phyloP scores from a whole-genome alignment of 2,329 filamentous ascomycete genomes.

The Aspergillus sp. region DNA sequence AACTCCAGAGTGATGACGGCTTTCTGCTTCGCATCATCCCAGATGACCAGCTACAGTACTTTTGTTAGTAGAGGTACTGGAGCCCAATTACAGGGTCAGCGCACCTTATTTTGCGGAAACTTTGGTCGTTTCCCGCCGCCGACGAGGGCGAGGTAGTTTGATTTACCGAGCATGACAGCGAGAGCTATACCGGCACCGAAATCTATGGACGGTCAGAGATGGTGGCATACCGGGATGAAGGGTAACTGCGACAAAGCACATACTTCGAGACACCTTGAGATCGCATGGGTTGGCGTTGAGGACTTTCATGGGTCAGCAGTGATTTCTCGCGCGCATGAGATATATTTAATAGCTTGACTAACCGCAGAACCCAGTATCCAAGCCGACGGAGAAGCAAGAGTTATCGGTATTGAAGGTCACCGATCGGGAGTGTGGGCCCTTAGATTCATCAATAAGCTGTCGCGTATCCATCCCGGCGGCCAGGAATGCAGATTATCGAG shows the following conservation, averaged over 20 bases:
- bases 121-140: conserved; percentile 84
- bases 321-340: conserved; percentile 1
- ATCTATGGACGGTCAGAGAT: conserved; percentile 45
- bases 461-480: conserved; percentile 75
- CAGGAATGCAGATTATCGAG: conserved; percentile 4
- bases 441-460: conserved; percentile 76
- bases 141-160: conserved; percentile 85
- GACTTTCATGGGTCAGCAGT: conserved; percentile 49
- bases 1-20: conserved; percentile 76
- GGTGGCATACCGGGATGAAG: not conserved
- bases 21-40: conserved; percentile 81
- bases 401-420: conserved; percentile 82
- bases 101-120: conserved; percentile 80
- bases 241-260: not conserved
- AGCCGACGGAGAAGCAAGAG: conserved; percentile 81
- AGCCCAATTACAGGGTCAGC: not conserved
- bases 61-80: not conserved
- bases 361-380: conserved; percentile 85
- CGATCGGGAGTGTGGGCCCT: conserved; percentile 73
- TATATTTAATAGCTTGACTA: conserved; percentile 35
- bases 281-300: conserved; percentile 72
- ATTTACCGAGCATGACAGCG: conserved; percentile 81
- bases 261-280: conserved; percentile 63
- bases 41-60: conserved; percentile 66
- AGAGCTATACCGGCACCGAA: conserved; percentile 80